Base-by-base conservation (phyloP, 331 rosid genomes). In the Malus hybrid region DNA sequence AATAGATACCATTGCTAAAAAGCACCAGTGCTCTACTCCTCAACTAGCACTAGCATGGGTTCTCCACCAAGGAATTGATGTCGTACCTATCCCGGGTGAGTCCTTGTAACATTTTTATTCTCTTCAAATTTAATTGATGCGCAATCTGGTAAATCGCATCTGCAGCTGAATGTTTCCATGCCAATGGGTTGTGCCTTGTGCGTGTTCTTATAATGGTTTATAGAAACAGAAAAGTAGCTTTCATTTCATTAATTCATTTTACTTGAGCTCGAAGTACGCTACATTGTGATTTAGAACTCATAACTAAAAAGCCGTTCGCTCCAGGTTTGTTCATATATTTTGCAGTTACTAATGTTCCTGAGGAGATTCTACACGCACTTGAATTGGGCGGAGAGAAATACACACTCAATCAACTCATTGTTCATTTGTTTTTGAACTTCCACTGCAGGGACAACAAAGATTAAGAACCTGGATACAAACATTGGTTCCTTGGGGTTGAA, bases 81-180 rank as follows among this genome's bases (percentile, higher is more conserved):
- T 84, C 28, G 84, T 73, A n/a, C 96, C 96, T 60, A 90, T 88
- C 53, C 96, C 92, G 36, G 91, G 83, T 82, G 20, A 79, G 75
- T 63, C 15, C 7, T 18, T 10, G 14, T 60, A 19, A 61, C 46
- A 39, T n/a, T 20, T 65, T 19, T n/a, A 11, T 34, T 34, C 29
- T 65, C 70, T 33, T 65, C 52, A 65, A 34, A 6, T 26, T 62
- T 1, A 28, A 11, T 5, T 13, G 34, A 26, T 26, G 8, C 2
- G 26, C 9, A 58, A 4, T 19, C n/a, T 16, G 60, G 4, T 6
- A 55, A 2, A 10, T 66, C 20, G 29, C 29, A 19, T 44, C 50
- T 11, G 50, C 50, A 44, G 50, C 50, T 44, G 15, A 11, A 3
- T 44, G 15, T 44, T 44, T 44, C 50, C 50, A 0, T 44, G 50